Percentiles rank a stretch among this genome's conserved stretches.
Conservation (phyloP, 176 grass and related monocot genomes). For the Thalia dealbata region DNA sequence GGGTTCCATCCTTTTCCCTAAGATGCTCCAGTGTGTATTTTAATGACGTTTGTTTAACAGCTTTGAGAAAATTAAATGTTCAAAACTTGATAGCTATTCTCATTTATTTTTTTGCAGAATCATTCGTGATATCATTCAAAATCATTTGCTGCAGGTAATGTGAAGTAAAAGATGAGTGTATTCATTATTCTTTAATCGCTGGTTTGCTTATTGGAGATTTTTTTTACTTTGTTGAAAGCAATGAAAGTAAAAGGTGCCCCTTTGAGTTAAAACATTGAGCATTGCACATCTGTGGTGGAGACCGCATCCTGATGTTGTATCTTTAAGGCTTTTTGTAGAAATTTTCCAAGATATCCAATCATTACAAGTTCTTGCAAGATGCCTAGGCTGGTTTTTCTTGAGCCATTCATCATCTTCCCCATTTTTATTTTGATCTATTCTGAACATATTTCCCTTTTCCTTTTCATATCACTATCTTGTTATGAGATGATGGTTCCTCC, state of each 20-base stretch:
- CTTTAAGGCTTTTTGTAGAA: background rate
- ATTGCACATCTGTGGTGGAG: background rate
- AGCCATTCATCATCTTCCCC: too few species aligned
- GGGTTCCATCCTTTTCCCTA: background rate
- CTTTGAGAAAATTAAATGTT: background rate
- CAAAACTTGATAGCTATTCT: background rate
- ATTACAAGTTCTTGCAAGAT: background rate
- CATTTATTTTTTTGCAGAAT: constrained; percentile 67
- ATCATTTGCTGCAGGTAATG: constrained; percentile 92
- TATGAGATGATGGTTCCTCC: background rate
- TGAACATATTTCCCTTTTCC: background rate
- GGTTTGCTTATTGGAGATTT: background rate
- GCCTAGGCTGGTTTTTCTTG: background rate
- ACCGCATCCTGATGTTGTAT: background rate
- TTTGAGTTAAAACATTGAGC: background rate
- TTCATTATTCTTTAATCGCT: background rate
- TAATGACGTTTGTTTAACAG: background rate
- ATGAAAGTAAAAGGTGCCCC: background rate
- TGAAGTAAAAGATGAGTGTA: constrained; percentile 5
- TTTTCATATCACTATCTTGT: background rate
- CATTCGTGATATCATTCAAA: constrained; percentile 98
- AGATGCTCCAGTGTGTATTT: background rate
- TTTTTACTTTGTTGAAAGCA: background rate
- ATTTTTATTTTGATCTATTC: background rate
- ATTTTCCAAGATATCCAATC: background rate